These are phyloP conservation scores for Boletus reticulatus DNA, from an alignment of 768 basidiomycete genomes.

Conservation along the genomic window DNA sequence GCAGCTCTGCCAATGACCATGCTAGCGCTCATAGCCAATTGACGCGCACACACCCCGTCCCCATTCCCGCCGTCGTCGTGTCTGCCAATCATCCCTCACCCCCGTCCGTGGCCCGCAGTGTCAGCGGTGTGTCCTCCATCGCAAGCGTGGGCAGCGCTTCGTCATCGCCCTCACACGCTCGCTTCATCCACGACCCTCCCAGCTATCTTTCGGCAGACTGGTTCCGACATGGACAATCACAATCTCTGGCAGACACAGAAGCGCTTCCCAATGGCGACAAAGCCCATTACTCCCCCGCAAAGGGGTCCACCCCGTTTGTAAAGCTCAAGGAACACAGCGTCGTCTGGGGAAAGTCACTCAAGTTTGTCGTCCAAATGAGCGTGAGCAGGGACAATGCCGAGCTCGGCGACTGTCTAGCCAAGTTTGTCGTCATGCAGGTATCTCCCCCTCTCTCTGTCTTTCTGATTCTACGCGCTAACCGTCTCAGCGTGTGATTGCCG, in stretches of 20 bases:
- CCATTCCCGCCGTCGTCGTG: slow-evolving; percentile 29
- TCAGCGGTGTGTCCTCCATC: slow-evolving; percentile 23
- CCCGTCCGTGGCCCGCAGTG: slow-evolving; percentile 9
- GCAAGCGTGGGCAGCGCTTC: slow-evolving; percentile 21
- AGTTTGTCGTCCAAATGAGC: slow-evolving; percentile 57
- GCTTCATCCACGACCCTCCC: slow-evolving; percentile 1
- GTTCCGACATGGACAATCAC: slow-evolving; percentile 13
- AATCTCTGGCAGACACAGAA: neutral
- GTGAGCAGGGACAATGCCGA: slow-evolving; percentile 50
- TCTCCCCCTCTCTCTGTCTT: neutral
- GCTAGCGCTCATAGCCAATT: neutral
- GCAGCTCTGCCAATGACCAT: slow-evolving; percentile 25
- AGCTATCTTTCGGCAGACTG: slow-evolving; percentile 29
- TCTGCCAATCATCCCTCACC: slow-evolving; percentile 22
- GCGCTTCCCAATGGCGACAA: neutral
- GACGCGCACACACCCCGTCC: neutral
- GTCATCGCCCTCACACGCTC: slow-evolving; percentile 12
- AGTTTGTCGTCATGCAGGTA: slow-evolving; percentile 62
- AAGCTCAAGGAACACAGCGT: slow-evolving; percentile 65
- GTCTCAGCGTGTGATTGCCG: slow-evolving; percentile 51
- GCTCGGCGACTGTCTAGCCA: slow-evolving; percentile 57
- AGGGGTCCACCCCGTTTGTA: slow-evolving; percentile 60
- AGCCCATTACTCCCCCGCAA: slow-evolving; percentile 36
- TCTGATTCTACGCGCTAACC: neutral
- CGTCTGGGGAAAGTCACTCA: slow-evolving; percentile 57